Conservation (phyloP, 2,329 filamentous ascomycete species). For the Aspergillus sp. region DNA sequence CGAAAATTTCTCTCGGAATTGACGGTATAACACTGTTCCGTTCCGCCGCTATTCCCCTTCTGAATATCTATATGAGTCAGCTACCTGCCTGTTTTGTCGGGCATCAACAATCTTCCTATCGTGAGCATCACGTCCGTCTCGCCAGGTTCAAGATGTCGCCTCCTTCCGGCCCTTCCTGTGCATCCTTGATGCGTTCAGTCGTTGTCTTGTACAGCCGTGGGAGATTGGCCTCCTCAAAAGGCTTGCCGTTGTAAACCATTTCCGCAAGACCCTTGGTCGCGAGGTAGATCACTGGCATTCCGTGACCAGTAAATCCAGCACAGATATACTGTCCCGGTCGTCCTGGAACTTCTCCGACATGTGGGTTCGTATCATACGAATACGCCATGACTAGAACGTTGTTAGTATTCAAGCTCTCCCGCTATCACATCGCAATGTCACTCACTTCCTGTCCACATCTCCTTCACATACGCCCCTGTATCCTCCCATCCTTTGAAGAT, state of each 20-base stretch:
- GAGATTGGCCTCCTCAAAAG: slow-evolving; percentile 28
- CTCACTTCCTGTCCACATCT: slow-evolving; percentile 37
- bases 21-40: not conserved
- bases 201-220: slow-evolving; percentile 35
- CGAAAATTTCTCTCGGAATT: not conserved
- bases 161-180: slow-evolving; percentile 15
- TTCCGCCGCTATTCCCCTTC: not conserved
- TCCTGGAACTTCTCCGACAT: slow-evolving; percentile 51
- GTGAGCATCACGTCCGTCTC: not conserved
- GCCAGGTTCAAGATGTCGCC: slow-evolving; percentile 12
- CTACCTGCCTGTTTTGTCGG: not conserved
- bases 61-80: not conserved
- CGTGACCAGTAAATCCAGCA: slow-evolving; percentile 65
- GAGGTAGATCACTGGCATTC: slow-evolving; percentile 64
- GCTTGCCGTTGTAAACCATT: slow-evolving; percentile 47
- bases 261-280: slow-evolving; percentile 57
- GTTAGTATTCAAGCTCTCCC: not conserved
- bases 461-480: slow-evolving; percentile 29
- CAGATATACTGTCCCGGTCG: slow-evolving; percentile 53
- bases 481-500: slow-evolving; percentile 38
- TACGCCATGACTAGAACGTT: slow-evolving; percentile 48
- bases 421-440: not conserved
- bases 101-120: not conserved
- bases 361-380: slow-evolving; percentile 51
- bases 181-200: slow-evolving; percentile 12